A percentile compares a stretch with the other conserved stretches of the same genome.
Conservation (phyloP, 1,139 yeast genomes). For the Torulaspora pretoriensis region DNA sequence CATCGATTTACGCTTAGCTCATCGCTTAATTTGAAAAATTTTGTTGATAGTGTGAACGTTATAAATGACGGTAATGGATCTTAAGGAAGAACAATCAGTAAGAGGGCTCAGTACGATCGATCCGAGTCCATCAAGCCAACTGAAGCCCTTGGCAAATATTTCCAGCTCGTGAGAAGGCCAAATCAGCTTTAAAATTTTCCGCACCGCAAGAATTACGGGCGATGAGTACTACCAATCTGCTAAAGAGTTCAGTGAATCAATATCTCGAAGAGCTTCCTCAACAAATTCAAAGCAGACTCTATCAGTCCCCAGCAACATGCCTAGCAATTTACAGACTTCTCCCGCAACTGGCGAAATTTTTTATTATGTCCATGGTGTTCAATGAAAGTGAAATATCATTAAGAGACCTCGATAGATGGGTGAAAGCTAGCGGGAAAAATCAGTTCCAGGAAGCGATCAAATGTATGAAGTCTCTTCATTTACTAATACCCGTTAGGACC, state of each 20-base stretch:
- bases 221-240: constrained; percentile 31
- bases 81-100: background rate
- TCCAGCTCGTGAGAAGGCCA: background rate
- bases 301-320: constrained; percentile 87
- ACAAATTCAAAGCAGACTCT: constrained; percentile 72
- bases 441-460: constrained; percentile 71
- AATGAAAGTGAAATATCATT: constrained; percentile 68
- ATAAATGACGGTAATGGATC: constrained; percentile 1
- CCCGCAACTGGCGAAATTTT: constrained; percentile 85
- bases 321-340: constrained; percentile 81
- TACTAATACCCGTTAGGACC: constrained; percentile 53
- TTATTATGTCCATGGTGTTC: constrained; percentile 82
- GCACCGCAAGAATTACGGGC: background rate
- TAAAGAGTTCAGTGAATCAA: constrained; percentile 78
- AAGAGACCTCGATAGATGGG: constrained; percentile 71
- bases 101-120: background rate
- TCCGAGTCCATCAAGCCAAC: background rate
- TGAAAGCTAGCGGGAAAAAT: constrained; percentile 49
- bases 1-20: constrained; percentile 5
- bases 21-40: constrained; percentile 6
- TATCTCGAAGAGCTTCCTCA: constrained; percentile 88
- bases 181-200: background rate
- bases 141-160: background rate
- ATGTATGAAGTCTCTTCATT: constrained; percentile 69
- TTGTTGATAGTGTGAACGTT: background rate